These are phyloP conservation scores for Hanseniaspora meyeri DNA, from an alignment of 805 yeast genomes.

Conservation along the genomic window DNA sequence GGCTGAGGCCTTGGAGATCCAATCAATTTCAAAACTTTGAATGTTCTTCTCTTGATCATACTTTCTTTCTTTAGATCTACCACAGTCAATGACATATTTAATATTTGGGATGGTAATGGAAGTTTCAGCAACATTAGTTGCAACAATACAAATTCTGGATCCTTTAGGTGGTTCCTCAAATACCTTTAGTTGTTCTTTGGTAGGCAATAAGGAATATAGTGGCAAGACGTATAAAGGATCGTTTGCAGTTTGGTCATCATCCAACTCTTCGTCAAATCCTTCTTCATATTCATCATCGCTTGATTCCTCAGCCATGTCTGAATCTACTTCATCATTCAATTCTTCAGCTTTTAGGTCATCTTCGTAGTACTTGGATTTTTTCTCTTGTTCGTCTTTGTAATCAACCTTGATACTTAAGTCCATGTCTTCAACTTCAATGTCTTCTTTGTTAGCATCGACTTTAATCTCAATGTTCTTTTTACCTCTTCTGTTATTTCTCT, in stretches of 20 bases:
- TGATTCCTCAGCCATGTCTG: slow-evolving; percentile 9
- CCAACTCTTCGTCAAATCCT: slow-evolving; percentile 56
- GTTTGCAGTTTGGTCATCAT: slow-evolving; percentile 53
- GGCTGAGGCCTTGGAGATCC: slow-evolving; percentile 93
- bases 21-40: slow-evolving; percentile 79
- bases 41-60: slow-evolving; percentile 77
- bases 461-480: slow-evolving; percentile 31
- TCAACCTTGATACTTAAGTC: slow-evolving; percentile 47
- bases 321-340: slow-evolving; percentile 27
- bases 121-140: slow-evolving; percentile 97
- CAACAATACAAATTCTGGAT: slow-evolving; percentile 77
- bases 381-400: slow-evolving; percentile 21
- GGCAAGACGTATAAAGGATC: slow-evolving; percentile 88
- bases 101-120: slow-evolving; percentile 93
- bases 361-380: slow-evolving; percentile 23
- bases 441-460: slow-evolving; percentile 48
- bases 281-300: slow-evolving; percentile 37
- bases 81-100: slow-evolving; percentile 88
- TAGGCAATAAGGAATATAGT: slow-evolving; percentile 83
- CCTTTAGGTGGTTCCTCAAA: slow-evolving; percentile 78
- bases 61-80: slow-evolving; percentile 80
- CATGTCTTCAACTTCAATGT: slow-evolving; percentile 76
- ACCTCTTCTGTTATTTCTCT: slow-evolving; percentile 16
- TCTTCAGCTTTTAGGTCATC: slow-evolving; percentile 30
- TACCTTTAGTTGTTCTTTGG: slow-evolving; percentile 86